Evolutionary conservation across 768 basidiomycete species (phyloP), one percentile per base, ranked within the genome.

Genomic region (Tephrocybe sp.): DNA sequence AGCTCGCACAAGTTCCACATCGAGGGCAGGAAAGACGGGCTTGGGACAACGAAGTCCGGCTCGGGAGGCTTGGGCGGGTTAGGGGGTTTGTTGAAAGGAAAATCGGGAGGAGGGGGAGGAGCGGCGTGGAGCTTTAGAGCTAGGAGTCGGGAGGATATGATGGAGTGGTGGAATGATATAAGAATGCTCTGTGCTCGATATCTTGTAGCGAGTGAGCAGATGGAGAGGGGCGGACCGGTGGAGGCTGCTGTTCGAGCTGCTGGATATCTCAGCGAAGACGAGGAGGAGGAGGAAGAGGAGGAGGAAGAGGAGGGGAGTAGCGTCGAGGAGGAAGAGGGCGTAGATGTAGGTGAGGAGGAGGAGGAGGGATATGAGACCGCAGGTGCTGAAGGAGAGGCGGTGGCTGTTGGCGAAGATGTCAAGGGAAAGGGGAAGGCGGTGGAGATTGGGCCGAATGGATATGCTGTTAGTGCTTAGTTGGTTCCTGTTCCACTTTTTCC

Each of bases 161-260:
- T 98, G 92, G 97, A 99, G 71, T 97, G 97, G 92, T 99, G 97
- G 97, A 98, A 98, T 63, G 97, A 98, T 64, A 76, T 95, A 32
- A 71, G 91, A 53, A 94, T 95, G 92, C 73, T 96, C 32, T 95
- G 93, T 60, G 92, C 94, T 18, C 70, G 92, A 54, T 98, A 97
- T 65, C 78, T 99, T 45, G 92, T 98, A 32, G 93, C 94, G 27
- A 90, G 87, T 56, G 97, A 98, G 72, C 79, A 84, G 64, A 89
- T 98, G 70, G 92, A 97, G 70, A 76, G 97, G 36, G 85, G 84
- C 31, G 97, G 96, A 2, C 93, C 93, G 0, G 88, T 98, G 22
- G 90, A 88, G 27, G 91, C 92, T 12, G 96, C 94, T 21, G 97
- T 99, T 15, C 74, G 94, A 44, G 79, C 85, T 2, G 94, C 80